phyloP scores from a whole-genome alignment of 139 green algal genomes.

The Eudorina sp. region DNA sequence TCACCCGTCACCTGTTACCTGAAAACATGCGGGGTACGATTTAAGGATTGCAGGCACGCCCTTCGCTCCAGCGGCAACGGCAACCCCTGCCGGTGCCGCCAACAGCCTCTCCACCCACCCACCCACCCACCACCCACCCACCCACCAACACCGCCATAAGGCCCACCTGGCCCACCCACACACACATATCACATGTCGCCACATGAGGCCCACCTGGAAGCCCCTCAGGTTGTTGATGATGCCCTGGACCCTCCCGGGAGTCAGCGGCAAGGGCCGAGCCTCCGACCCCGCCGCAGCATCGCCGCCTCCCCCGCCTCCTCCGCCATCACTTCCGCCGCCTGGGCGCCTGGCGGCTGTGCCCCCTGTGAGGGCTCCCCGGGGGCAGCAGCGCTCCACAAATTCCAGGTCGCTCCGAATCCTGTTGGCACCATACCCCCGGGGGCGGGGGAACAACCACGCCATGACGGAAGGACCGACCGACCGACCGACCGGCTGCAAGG shows the following conservation, averaged over 20 bases:
- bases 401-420: conserved; percentile 40
- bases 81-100: too few relatives aligned
- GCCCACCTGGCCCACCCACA: too few relatives aligned
- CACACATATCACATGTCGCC: too few relatives aligned
- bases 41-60: too few relatives aligned
- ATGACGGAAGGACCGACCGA: not conserved
- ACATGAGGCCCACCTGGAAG: conserved; percentile 33
- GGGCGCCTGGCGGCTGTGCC: not conserved
- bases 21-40: too few relatives aligned
- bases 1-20: too few relatives aligned
- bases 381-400: conserved; percentile 31
- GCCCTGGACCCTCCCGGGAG: conserved; percentile 31
- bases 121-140: too few relatives aligned
- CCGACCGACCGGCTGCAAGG: not conserved
- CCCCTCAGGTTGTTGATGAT: conserved; percentile 54
- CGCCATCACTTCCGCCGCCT: not conserved
- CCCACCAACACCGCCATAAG: too few relatives aligned
- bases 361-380: not conserved
- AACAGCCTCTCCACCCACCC: too few relatives aligned
- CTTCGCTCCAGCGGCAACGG: too few relatives aligned
- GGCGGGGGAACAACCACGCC: too few relatives aligned
- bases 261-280: not conserved
- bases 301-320: not conserved
- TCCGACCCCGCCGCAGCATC: not conserved
- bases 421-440: too few relatives aligned